These are phyloP conservation scores for Apiospora arundinis DNA, from an alignment of 2,329 filamentous ascomycete species.

Conservation along the genomic window DNA sequence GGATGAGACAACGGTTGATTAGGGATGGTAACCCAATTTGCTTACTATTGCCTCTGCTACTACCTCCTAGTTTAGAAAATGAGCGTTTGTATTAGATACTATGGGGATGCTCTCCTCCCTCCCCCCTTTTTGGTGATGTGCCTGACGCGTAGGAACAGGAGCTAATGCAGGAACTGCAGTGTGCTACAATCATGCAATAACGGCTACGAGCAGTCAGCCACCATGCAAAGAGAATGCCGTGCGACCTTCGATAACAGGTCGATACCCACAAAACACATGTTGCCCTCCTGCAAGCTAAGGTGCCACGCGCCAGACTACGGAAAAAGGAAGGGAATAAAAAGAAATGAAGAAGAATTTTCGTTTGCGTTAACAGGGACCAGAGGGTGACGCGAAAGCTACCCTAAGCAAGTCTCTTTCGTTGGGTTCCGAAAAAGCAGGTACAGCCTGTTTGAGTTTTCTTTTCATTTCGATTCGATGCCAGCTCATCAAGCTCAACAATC, in stretches of 20 bases:
- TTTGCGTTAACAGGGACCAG: too few species aligned
- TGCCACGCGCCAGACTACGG: not conserved
- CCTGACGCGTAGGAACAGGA: not conserved
- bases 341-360: not conserved
- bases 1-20: not conserved
- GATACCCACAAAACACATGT: too few species aligned
- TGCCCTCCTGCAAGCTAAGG: too few species aligned
- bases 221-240: not conserved
- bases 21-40: not conserved
- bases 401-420: not conserved
- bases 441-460: too few species aligned
- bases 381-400: too few species aligned
- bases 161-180: conserved; percentile 10
- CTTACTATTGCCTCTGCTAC: too few species aligned
- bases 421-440: not conserved
- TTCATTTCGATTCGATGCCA: too few species aligned
- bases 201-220: not conserved
- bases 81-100: not conserved
- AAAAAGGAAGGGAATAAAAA: not conserved
- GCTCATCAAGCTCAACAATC: too few species aligned
- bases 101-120: not conserved
- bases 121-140: not conserved
- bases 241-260: conserved; percentile 3
- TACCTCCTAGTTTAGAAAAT: too few species aligned
- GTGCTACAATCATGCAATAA: not conserved